Evolutionary conservation across 2,329 filamentous ascomycete genomes (phyloP).

Genomic region (Fusarium heterosporum): DNA sequence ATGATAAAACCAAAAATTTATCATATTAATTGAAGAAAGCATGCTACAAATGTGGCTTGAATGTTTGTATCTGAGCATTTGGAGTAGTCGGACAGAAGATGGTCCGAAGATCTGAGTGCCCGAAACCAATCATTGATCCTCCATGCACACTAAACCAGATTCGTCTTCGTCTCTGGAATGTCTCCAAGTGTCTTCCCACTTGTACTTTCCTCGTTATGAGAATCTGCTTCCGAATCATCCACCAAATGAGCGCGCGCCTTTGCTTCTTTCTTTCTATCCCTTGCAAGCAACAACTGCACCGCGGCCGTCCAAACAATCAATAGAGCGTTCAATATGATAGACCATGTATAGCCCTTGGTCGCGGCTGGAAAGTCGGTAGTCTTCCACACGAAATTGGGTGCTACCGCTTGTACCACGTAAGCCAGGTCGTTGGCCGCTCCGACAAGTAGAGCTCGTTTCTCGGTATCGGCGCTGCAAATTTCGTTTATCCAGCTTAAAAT

Average conservation of each 20-base stretch:
- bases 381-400: constrained; percentile 15
- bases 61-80: too few species aligned
- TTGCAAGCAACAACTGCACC: neutral
- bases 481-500: constrained; percentile 44
- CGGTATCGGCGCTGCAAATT: constrained; percentile 38
- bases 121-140: too few species aligned
- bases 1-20: too few species aligned
- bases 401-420: constrained; percentile 38
- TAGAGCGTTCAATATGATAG: neutral
- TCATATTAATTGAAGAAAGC: too few species aligned
- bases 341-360: neutral
- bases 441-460: constrained; percentile 38
- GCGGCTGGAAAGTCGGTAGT: constrained; percentile 2
- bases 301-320: constrained; percentile 3
- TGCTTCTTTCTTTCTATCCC: neutral
- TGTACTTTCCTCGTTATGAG: neutral
- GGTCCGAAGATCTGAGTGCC: too few species aligned
- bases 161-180: neutral
- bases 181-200: fast-evolving
- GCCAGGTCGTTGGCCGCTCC: constrained; percentile 21
- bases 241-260: neutral
- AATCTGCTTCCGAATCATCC: neutral
- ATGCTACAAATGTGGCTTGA: too few species aligned
- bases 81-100: too few species aligned
- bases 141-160: neutral